Base-by-base conservation (phyloP, 1,284 basidiomycete species). In the Taiwanofungus camphoratus region DNA sequence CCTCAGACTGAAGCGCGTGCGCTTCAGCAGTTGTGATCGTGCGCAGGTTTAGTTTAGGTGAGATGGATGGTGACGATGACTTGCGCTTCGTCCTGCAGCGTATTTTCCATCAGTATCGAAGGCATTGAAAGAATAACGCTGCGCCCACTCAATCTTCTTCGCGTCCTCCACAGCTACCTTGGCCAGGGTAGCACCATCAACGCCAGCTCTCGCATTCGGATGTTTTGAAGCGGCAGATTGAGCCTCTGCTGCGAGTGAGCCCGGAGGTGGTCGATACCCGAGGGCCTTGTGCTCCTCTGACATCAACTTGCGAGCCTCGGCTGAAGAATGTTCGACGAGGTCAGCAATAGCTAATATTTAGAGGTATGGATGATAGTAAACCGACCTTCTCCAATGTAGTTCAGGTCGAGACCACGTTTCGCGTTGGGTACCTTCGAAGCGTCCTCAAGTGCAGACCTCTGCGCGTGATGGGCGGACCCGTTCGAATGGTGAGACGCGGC, bases 241-340 rank as follows among this genome's bases (percentile, higher is more conserved):
- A n/a, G n/a, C n/a, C n/a, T n/a, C n/a, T n/a, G n/a, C 59, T 63
- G 34, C 34, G 34, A 36, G 34, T 20, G 34, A 36, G 15, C 61
- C 62, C 7, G 56, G 57, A 20, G 64, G 63, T 18, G 64, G 64
- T 6, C 63, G 58, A 43, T 62, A 63, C 6, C 62, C 63, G 7
- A 64, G 50, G 0, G 57, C 57, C 26, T 60, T 58, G 48, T 62
- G 63, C 41, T 62, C 61, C 21, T 52, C 53, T 5, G 60, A 62
- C 54, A 61, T 57, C 30, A 61, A 45, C 38, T 52, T 59, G 21
- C 59, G 52, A 5, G 62, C 61, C 22, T 63, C 61, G 9, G 47
- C 57, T 57, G 41, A 15, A n/a, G 13, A 33, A n/a, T n/a, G n/a
- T n/a, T n/a, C n/a, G n/a, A n/a, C n/a, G n/a, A n/a, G n/a, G n/a